phyloP scores from a whole-genome alignment of 73 alveolate genomes.

The Stentor coeruleus region DNA sequence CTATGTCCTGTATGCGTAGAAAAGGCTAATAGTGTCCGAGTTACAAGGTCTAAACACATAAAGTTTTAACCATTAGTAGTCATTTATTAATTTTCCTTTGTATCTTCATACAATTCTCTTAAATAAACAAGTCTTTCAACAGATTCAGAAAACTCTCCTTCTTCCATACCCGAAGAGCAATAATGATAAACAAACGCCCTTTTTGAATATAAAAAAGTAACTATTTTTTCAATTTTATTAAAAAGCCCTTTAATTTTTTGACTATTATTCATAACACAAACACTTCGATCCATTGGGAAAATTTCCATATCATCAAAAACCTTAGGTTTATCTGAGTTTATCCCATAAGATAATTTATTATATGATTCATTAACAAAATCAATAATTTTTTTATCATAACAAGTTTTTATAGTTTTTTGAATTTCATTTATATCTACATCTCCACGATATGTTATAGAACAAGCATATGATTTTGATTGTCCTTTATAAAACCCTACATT shows the following conservation, averaged over 20 bases:
- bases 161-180: slow-evolving; percentile 68
- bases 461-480: not conserved
- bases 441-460: not conserved
- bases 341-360: too few species aligned
- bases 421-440: not conserved
- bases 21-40: not conserved
- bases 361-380: too few species aligned
- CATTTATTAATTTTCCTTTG: too few species aligned
- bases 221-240: not conserved
- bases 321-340: not conserved
- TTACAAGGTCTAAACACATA: not conserved
- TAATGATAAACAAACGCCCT: slow-evolving; percentile 60
- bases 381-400: not conserved
- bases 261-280: not conserved
- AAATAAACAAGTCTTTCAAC: slow-evolving; percentile 31
- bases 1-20: not conserved
- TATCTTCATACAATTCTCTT: slow-evolving; percentile 29
- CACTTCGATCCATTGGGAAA: not conserved
- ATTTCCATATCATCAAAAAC: not conserved
- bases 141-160: slow-evolving; percentile 61
- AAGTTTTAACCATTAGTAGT: not conserved
- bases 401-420: not conserved
- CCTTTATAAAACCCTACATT: too few species aligned
- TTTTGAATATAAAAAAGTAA: not conserved
- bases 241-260: not conserved